A percentile compares a stretch with the other conserved stretches of the same genome.
phyloP scores from a whole-genome alignment of 257 asterid genomes.

The Nicotiana paniculata region DNA sequence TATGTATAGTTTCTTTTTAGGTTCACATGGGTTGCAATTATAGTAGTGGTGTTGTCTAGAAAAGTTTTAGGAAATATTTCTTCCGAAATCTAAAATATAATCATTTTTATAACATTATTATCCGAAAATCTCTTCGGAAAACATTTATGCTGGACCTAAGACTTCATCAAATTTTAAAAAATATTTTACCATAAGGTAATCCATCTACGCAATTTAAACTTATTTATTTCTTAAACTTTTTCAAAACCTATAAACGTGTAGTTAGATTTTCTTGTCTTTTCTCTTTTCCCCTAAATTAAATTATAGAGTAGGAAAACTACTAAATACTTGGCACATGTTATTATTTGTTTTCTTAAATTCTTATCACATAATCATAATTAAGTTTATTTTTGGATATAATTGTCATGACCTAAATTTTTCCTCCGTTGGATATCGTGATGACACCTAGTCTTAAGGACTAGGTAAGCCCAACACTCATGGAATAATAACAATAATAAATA shows the following conservation, averaged over 20 bases:
- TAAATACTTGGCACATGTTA: not conserved
- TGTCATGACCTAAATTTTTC: too few species aligned
- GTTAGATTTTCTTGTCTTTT: not conserved
- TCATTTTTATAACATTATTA: not conserved
- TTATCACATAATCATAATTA: not conserved
- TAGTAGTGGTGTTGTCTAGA: not conserved
- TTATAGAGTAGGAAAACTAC: not conserved
- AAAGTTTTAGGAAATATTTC: not conserved
- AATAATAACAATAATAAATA: too few species aligned
- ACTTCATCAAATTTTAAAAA: not conserved
- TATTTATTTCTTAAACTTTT: too few species aligned
- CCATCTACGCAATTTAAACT: not conserved
- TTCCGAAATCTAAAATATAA: not conserved
- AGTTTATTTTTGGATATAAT: not conserved
- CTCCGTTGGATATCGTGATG: too few species aligned
- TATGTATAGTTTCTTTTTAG: not conserved
- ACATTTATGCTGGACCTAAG: not conserved
- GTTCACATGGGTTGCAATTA: not conserved
- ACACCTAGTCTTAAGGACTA: too few species aligned
- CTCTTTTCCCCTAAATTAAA: not conserved
- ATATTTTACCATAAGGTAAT: not conserved
- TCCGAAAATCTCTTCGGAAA: not conserved
- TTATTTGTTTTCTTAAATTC: not conserved
- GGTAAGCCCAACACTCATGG: too few species aligned
- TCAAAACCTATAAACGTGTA: not conserved